phyloP scores from a whole-genome alignment of 1,284 basidiomycete genomes.

The Cystobasidium pallidum region DNA sequence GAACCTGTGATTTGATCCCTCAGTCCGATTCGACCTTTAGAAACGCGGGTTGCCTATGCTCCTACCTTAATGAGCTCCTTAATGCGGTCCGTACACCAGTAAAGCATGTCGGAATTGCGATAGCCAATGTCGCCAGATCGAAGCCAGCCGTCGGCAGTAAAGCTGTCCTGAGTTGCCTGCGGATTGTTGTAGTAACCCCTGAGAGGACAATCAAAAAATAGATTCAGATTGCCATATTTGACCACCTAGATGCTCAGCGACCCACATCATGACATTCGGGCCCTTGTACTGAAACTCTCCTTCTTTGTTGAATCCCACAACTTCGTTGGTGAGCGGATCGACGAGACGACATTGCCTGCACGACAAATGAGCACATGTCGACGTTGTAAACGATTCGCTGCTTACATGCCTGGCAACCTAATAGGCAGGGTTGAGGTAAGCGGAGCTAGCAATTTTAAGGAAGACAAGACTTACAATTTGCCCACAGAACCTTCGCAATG shows the following conservation, averaged over 20 bases:
- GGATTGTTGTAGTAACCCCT: constrained; percentile 55
- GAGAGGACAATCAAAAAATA: constrained; percentile 43
- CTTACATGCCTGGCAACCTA: constrained; percentile 24
- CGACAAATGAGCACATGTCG: background rate
- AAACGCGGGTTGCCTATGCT: background rate
- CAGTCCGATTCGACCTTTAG: background rate
- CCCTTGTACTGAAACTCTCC: constrained; percentile 26
- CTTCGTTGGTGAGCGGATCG: constrained; percentile 3
- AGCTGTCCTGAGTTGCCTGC: constrained; percentile 51
- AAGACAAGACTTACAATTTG: background rate
- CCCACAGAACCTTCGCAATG: constrained; percentile 10
- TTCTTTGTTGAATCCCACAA: constrained; percentile 19
- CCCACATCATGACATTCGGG: constrained; percentile 27
- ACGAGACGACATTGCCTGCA: constrained; percentile 26
- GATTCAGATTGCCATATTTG: too few relatives aligned
- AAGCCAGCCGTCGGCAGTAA: constrained; percentile 55
- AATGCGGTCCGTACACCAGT: constrained; percentile 22
- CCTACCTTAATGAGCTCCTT: constrained; percentile 18
- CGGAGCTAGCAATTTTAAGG: background rate
- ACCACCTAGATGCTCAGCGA: too few relatives aligned
- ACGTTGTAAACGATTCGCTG: too few relatives aligned
- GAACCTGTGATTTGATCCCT: background rate
- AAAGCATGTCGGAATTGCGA: constrained; percentile 43
- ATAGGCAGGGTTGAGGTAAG: background rate
- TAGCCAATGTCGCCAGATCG: constrained; percentile 57